Evolutionary conservation across 1,139 yeast species (phyloP), one percentile per base, ranked within the genome.

Genomic region (Nakaseomyces delphensis): DNA sequence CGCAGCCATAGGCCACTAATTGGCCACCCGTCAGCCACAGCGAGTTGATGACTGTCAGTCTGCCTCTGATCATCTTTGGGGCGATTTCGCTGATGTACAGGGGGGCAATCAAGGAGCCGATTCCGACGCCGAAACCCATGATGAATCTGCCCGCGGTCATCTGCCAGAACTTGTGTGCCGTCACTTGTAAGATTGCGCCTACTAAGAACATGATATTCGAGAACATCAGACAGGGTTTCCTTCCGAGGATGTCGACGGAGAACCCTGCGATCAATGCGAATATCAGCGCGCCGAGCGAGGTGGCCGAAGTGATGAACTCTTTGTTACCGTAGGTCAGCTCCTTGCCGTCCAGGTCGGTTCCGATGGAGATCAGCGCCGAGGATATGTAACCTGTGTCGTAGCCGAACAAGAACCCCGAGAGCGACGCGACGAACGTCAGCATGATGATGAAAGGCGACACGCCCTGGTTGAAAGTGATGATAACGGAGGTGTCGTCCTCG

Each of bases 341-440:
- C 41, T 67, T 65, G 25, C 69, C 68, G 51, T 71, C 76, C 39
- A 89, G 73, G 57, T 84, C 95, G 5, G 78, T 74, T 5, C 91
- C 87, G 39, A 89, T 77, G 36, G 86, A 78, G 14, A 87, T 95
- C 56, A 89, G 70, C 0, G 96, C 96, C 13, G 94, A 80, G 1
- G 96, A 87, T 38, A 89, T 86, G 64, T 89, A 89, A 48, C 96
- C 97, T 0, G 97, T 89, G 62, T 89, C 97, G 59, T 89, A 89
- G 50, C 97, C 97, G 65, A 87, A 89, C 86, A 89, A 79, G 63
- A 87, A 87, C 3, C 97, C 97, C 1, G 96, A 86, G 48, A 89
- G 80, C 8, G 96, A 86, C 0, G 96, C 81, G 13, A 85, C 78
- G 43, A 82, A 68, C 0, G 95, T 84, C 44, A 89, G 65, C 29